Evolutionary conservation across 768 basidiomycete species (phyloP).

Genomic region (Collybiopsis luxurians): DNA sequence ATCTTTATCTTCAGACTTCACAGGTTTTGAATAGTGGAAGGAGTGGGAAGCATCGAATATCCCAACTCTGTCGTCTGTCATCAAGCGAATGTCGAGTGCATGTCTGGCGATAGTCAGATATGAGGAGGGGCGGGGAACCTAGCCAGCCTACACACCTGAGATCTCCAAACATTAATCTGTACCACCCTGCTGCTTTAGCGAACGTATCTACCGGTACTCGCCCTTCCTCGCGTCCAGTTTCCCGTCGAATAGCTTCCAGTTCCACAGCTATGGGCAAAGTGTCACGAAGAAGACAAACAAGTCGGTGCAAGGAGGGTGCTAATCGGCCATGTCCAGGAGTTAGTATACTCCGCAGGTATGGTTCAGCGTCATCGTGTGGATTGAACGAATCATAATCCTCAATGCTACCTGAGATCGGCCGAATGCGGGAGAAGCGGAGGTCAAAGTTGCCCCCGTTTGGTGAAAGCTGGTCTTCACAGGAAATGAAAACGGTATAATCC

Average conservation of each 20-base stretch:
- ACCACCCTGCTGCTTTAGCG: slow-evolving; percentile 82
- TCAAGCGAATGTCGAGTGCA: slow-evolving; percentile 77
- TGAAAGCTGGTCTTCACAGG: slow-evolving; percentile 73
- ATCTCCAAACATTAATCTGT: slow-evolving; percentile 69
- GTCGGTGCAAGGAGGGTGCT: slow-evolving; percentile 59
- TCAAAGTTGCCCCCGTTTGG: slow-evolving; percentile 68
- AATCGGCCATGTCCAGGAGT: slow-evolving; percentile 63
- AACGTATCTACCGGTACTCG: slow-evolving; percentile 55
- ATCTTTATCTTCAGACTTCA: neutral
- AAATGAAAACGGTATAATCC: slow-evolving; percentile 78
- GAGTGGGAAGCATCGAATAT: slow-evolving; percentile 76
- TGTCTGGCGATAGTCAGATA: slow-evolving; percentile 41
- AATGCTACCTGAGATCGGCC: slow-evolving; percentile 16
- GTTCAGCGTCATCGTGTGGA: slow-evolving; percentile 79
- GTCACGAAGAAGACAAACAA: slow-evolving; percentile 68
- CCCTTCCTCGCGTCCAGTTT: slow-evolving; percentile 27
- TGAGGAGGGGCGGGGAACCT: neutral
- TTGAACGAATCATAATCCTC: slow-evolving; percentile 41
- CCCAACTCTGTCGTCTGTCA: slow-evolving; percentile 61
- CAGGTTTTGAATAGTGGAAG: slow-evolving; percentile 31
- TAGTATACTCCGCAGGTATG: slow-evolving; percentile 69
- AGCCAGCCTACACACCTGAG: slow-evolving; percentile 42
- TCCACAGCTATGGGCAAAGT: slow-evolving; percentile 77
- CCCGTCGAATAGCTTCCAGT: slow-evolving; percentile 52
- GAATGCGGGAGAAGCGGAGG: slow-evolving; percentile 63